Evolutionary conservation across 208 protist genomes (phyloP), one percentile per base, ranked within the genome.

Genomic region (Crithidia brevicula): DNA sequence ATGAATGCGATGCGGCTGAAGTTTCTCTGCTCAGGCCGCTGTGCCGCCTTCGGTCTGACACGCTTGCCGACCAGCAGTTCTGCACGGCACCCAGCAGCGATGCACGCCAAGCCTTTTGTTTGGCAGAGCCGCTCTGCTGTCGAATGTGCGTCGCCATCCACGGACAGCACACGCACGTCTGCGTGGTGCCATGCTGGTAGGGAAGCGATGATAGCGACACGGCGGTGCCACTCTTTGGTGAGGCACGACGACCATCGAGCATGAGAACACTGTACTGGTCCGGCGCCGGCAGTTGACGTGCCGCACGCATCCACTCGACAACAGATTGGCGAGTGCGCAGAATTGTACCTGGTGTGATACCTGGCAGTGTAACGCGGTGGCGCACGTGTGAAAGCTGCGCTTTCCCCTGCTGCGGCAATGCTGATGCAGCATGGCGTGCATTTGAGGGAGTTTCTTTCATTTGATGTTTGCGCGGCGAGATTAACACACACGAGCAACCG

Each of bases 121-220:
- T 70, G 10, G 61, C 31, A 4, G 36, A 31, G 6, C 67, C 56
- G 6, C 51, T 46, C 13, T 23, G 36, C 30, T 61, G 61, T 4
- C 47, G 34, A 22, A 6, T 33, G 36, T 63, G 62, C 10, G 75
- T 58, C 43, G 76, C 75, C 83, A 93, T 92, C 90, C 90, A 95
- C 27, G 87, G 90, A 64, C 87, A 93, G 5, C 77, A 76, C 28
- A n/a, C 13, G 50, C 90, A 95, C 7, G 40, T 69, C 27, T 45
- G 60, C 1, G 30, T 31, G 11, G 61, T 69, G 6, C 81, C 79
- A 22, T 74, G 67, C 1, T 52, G 45, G 28, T 86, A 92, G 11
- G 82, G 67, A 16, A 84, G 38, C 6, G 66, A 25, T 4, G 59
- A 68, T 23, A 74, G 61, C 38, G 47, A 20, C 59, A 51, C 65